A percentile compares a stretch with the other conserved stretches of the same genome.
Evolutionary conservation across 306 rosid genomes (phyloP).

Genomic region (Trifolium subterraneum): DNA sequence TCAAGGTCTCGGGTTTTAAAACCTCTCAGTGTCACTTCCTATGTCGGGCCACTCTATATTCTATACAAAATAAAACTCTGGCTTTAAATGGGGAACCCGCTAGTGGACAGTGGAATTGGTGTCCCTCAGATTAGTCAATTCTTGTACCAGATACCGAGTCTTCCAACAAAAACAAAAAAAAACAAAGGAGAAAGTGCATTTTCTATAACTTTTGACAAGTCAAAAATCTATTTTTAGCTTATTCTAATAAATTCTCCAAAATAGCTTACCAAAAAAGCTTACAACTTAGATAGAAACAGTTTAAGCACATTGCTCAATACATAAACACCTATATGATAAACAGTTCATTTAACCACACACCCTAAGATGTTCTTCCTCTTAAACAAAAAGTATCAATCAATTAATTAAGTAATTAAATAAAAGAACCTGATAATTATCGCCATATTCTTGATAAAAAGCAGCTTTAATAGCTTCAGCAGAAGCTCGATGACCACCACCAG

Average conservation of each 20-base stretch:
- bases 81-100: too few relatives aligned
- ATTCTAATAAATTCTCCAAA: background rate
- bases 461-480: conserved; percentile 96
- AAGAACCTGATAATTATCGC: conserved; percentile 80
- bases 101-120: too few relatives aligned
- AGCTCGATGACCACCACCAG: conserved; percentile 99
- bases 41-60: too few relatives aligned
- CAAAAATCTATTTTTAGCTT: background rate
- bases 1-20: too few relatives aligned
- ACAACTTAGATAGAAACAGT: background rate
- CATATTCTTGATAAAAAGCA: conserved; percentile 80
- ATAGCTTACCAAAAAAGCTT: background rate
- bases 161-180: too few relatives aligned
- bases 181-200: too few relatives aligned
- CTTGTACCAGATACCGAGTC: too few relatives aligned
- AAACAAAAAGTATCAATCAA: background rate
- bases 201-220: too few relatives aligned
- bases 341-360: background rate
- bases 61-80: too few relatives aligned
- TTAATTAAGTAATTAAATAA: background rate
- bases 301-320: background rate
- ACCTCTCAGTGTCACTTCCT: too few relatives aligned
- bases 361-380: background rate
- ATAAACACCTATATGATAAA: background rate
- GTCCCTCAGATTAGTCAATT: too few relatives aligned